Conservation (phyloP, 768 basidiomycete species). For the Phylloporus scabripes region DNA sequence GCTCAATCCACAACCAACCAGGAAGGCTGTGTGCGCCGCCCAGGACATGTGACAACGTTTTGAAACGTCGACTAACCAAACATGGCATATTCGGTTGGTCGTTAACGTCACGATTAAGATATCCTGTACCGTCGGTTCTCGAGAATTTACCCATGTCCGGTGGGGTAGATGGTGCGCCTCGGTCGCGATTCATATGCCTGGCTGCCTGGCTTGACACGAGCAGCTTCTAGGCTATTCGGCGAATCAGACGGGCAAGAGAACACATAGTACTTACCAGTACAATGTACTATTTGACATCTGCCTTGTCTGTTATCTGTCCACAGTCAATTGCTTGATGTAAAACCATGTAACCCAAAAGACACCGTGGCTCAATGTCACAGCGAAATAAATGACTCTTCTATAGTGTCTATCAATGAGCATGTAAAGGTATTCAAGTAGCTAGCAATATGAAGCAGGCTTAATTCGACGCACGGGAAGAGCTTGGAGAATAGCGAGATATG, state of each 20-base stretch:
- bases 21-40: too few relatives aligned
- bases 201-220: too few relatives aligned
- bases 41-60: too few relatives aligned
- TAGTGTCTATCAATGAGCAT: slow-evolving; percentile 10
- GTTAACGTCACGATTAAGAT: neutral
- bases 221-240: too few relatives aligned
- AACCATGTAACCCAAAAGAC: neutral
- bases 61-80: too few relatives aligned
- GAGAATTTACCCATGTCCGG: neutral
- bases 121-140: neutral
- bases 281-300: neutral
- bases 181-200: neutral
- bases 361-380: neutral
- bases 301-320: neutral
- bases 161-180: neutral
- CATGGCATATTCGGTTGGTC: neutral
- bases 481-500: neutral
- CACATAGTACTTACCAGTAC: too few relatives aligned
- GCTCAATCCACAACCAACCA: too few relatives aligned
- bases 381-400: neutral
- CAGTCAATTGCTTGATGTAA: neutral
- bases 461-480: too few relatives aligned
- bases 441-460: neutral
- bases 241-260: too few relatives aligned
- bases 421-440: slow-evolving; percentile 1